A percentile compares a stretch with the other conserved stretches of the same genome.
These are phyloP conservation scores for Plantago coronopus DNA, from an alignment of 305 asterid species.

Conservation along the genomic window DNA sequence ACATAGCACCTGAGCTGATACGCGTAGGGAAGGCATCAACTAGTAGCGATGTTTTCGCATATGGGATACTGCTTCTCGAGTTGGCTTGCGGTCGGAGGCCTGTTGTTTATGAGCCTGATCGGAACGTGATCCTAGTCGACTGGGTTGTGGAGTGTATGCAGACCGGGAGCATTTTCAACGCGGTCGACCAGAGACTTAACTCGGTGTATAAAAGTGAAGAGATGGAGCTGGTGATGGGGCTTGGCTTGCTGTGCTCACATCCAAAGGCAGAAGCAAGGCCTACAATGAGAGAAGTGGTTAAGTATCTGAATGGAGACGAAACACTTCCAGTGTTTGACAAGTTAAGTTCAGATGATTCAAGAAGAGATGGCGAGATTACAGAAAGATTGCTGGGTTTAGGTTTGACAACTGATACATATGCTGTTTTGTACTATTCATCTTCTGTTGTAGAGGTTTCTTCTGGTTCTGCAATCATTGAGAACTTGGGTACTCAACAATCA, in stretches of 20 bases:
- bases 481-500: no score
- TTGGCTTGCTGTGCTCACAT: slow-evolving; percentile 70
- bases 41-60: slow-evolving; percentile 58
- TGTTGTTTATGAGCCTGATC: slow-evolving; percentile 29
- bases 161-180: slow-evolving; percentile 38
- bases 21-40: slow-evolving; percentile 59
- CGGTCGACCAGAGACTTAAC: slow-evolving; percentile 44
- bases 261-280: slow-evolving; percentile 55
- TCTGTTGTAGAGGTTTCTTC: slow-evolving; percentile 41
- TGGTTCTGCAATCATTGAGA: slow-evolving; percentile 25
- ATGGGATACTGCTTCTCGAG: slow-evolving; percentile 69
- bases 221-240: slow-evolving; percentile 54
- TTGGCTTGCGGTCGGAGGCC: slow-evolving; percentile 62
- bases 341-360: slow-evolving; percentile 34
- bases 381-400: slow-evolving; percentile 38
- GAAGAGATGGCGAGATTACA: slow-evolving; percentile 34
- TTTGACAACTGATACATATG: slow-evolving; percentile 7
- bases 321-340: slow-evolving; percentile 31
- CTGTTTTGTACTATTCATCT: slow-evolving; percentile 24
- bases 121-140: slow-evolving; percentile 47
- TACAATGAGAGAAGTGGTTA: slow-evolving; percentile 51
- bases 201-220: slow-evolving; percentile 33
- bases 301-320: slow-evolving; percentile 56
- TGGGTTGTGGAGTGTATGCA: slow-evolving; percentile 55
- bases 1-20: slow-evolving; percentile 62